phyloP scores from a whole-genome alignment of 1,139 yeast genomes.

The Protomyces macrosporus region DNA sequence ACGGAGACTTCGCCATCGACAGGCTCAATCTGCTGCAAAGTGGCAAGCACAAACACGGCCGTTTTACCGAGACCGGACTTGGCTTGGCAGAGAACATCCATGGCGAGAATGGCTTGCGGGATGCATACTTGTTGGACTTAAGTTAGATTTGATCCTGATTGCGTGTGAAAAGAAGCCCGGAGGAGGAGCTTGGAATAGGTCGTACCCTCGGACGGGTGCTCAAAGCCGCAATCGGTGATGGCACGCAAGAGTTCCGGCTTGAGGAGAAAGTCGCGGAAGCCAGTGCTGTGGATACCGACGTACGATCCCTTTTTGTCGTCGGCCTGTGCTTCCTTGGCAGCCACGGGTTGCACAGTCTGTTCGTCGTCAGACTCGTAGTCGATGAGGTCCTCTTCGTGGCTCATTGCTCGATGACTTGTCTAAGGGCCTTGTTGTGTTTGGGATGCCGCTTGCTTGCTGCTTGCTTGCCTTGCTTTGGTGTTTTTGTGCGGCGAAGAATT shows the following conservation, averaged over 20 bases:
- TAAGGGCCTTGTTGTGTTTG: background rate
- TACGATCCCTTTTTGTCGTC: conserved; percentile 71
- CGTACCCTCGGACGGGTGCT: conserved; percentile 89
- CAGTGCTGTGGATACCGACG: conserved; percentile 96
- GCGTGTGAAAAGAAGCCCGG: conserved; percentile 2
- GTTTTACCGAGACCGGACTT: conserved; percentile 99
- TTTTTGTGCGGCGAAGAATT: background rate
- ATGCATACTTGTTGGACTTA: conserved; percentile 95
- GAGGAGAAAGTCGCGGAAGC: conserved; percentile 92
- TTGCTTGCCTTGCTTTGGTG: background rate
- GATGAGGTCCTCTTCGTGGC: conserved; percentile 53
- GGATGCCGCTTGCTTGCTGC: background rate
- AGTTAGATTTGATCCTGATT: conserved; percentile 13
- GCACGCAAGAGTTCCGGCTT: conserved; percentile 97
- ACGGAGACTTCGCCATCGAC: conserved; percentile 95
- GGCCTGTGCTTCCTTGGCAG: conserved; percentile 35
- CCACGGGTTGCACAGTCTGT: conserved; percentile 47
- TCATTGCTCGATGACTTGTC: background rate
- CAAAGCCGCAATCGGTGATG: conserved; percentile 98
- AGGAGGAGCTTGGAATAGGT: background rate
- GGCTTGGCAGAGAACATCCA: conserved; percentile 97
- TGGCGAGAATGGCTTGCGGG: conserved; percentile 96
- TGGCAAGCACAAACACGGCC: conserved; percentile 92
- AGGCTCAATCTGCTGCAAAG: conserved; percentile 95
- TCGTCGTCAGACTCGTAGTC: conserved; percentile 32